Percentiles rank a stretch among this genome's conserved stretches.
Conservation (phyloP, 75 land plant species). For the Chamaecyparis obtusa region DNA sequence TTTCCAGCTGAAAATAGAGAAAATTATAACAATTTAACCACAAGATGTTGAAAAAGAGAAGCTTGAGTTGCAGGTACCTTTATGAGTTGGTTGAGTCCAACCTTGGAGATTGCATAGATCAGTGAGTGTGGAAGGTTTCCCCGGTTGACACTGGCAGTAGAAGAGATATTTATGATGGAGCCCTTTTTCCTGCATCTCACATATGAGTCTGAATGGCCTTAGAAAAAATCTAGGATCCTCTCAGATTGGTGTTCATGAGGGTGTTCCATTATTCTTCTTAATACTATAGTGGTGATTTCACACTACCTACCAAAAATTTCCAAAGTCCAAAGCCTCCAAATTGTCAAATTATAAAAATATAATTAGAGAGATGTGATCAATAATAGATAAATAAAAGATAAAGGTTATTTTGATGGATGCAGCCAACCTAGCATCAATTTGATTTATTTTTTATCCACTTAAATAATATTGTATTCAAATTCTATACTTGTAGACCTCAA, state of each 20-base stretch:
- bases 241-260: constrained; percentile 51
- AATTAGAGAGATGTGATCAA: not conserved
- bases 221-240: constrained; percentile 64
- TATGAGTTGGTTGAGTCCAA: constrained; percentile 63
- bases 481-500: not conserved
- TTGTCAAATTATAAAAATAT: not conserved
- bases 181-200: constrained; percentile 47
- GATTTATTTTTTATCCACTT: not conserved
- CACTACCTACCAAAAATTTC: constrained; percentile 31
- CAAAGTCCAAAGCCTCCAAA: not conserved
- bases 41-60: not conserved
- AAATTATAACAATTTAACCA: not conserved
- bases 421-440: not conserved
- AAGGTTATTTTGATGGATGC: not conserved
- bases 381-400: not conserved
- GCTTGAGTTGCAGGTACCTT: constrained; percentile 31
- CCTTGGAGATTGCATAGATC: constrained; percentile 61
- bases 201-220: constrained; percentile 55
- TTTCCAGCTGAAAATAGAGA: not conserved
- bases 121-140: constrained; percentile 46
- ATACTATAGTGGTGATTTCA: constrained; percentile 43
- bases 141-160: constrained; percentile 43
- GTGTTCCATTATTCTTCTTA: constrained; percentile 60
- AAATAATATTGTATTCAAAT: not conserved
- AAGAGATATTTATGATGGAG: constrained; percentile 66